Percentiles rank a stretch among this genome's conserved stretches.
Conservation (phyloP, 768 basidiomycete species). For the Candolleomyces aberdarensis region DNA sequence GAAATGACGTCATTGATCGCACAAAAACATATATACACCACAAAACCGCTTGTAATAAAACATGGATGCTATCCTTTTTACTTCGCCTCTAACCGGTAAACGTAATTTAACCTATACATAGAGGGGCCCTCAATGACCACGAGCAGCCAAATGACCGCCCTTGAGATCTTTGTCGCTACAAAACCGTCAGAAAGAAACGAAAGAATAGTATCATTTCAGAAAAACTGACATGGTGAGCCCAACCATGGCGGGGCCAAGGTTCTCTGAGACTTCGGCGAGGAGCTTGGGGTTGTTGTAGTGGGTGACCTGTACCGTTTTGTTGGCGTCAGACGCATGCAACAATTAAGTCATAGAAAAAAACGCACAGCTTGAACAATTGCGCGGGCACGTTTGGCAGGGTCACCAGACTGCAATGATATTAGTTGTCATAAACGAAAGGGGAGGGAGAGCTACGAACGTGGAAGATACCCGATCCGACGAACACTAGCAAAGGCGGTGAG, state of each 20-base stretch:
- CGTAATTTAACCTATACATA: not conserved
- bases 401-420: conserved; percentile 59
- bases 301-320: conserved; percentile 55
- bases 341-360: conserved; percentile 5
- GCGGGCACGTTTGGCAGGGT: conserved; percentile 90
- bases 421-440: not conserved
- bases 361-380: conserved; percentile 93
- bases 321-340: conserved; percentile 4
- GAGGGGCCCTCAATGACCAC: conserved; percentile 41
- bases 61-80: not conserved
- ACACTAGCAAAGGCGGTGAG: conserved; percentile 51
- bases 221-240: conserved; percentile 80
- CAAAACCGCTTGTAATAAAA: too few relatives aligned
- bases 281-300: conserved; percentile 94
- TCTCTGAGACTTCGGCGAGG: conserved; percentile 86
- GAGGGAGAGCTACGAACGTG: conserved; percentile 48
- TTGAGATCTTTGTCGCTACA: conserved; percentile 61
- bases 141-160: conserved; percentile 65
- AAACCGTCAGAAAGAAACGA: not conserved
- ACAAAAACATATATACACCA: too few relatives aligned
- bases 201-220: not conserved
- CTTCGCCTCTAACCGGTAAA: not conserved
- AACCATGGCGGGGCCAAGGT: conserved; percentile 91
- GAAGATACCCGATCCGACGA: conserved; percentile 98
- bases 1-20: too few relatives aligned